Evolutionary conservation across 306 rosid species (phyloP).

Genomic region (Pyrus pyrifolia): DNA sequence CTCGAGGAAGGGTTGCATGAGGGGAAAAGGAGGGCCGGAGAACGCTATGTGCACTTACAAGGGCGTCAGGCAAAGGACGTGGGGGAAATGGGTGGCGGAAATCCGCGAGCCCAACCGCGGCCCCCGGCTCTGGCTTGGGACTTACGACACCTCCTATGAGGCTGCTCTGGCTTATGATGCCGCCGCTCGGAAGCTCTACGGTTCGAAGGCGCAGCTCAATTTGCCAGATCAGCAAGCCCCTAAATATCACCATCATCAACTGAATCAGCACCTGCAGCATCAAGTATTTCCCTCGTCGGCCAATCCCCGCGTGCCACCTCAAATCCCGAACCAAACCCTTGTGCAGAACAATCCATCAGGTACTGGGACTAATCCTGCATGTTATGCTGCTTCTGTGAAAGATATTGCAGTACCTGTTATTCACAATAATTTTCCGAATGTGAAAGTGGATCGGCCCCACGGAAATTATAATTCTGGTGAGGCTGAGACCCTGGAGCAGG

Average conservation of each 20-base stretch:
- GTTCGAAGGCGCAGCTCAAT: slow-evolving; percentile 74
- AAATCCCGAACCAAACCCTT: neutral
- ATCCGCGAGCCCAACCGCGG: slow-evolving; percentile 93
- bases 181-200: slow-evolving; percentile 74
- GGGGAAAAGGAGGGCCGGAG: slow-evolving; percentile 91
- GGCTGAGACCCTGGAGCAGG: neutral
- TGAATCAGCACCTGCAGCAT: neutral
- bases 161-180: slow-evolving; percentile 85
- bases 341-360: neutral
- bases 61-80: slow-evolving; percentile 86
- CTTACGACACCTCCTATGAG: slow-evolving; percentile 63
- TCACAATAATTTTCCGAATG: neutral
- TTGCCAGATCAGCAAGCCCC: slow-evolving; percentile 26
- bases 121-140: slow-evolving; percentile 88
- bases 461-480: neutral
- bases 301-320: neutral
- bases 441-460: neutral
- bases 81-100: slow-evolving; percentile 99
- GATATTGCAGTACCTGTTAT: neutral
- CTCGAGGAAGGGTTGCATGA: slow-evolving; percentile 88
- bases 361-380: neutral
- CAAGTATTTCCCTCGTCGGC: neutral
- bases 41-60: slow-evolving; percentile 78
- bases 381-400: neutral
- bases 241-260: neutral